phyloP scores from a whole-genome alignment of 202 grass and related monocot genomes.

The Zoysia matrella region DNA sequence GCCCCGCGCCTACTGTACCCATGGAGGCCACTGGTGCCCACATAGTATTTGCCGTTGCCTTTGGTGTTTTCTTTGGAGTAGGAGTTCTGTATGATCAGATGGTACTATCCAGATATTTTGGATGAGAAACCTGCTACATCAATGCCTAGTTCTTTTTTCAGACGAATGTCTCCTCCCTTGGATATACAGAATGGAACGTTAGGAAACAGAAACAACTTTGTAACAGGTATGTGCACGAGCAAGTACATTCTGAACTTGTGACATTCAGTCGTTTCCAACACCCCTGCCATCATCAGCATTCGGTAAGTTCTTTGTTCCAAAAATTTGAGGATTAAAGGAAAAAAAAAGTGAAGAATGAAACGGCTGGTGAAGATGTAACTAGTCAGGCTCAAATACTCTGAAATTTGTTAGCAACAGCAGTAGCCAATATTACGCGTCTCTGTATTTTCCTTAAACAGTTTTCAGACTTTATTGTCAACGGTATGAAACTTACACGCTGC shows the following conservation, averaged over 20 bases:
- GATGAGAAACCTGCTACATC: not conserved
- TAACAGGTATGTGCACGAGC: not conserved
- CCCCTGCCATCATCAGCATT: not conserved
- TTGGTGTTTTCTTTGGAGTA: conserved; percentile 38
- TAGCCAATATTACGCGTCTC: not conserved
- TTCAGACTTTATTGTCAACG: not conserved
- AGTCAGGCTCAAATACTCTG: not conserved
- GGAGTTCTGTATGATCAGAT: not conserved
- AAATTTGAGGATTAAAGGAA: not conserved
- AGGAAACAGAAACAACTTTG: not conserved
- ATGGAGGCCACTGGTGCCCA: not conserved
- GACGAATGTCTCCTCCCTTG: no score
- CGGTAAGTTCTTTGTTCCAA: not conserved
- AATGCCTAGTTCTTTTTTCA: no score
- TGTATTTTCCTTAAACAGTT: not conserved
- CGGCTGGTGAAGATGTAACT: not conserved
- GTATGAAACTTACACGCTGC: not conserved
- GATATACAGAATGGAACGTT: no score
- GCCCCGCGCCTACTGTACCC: not conserved
- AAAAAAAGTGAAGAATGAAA: not conserved
- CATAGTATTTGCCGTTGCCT: conserved; percentile 21
- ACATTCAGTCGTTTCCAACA: not conserved
- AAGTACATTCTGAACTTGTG: not conserved
- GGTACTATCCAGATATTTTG: conserved; percentile 13
- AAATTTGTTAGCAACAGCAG: not conserved